These are phyloP conservation scores for Castanopsis chinensis DNA, from an alignment of 306 rosid genomes.

Conservation along the genomic window DNA sequence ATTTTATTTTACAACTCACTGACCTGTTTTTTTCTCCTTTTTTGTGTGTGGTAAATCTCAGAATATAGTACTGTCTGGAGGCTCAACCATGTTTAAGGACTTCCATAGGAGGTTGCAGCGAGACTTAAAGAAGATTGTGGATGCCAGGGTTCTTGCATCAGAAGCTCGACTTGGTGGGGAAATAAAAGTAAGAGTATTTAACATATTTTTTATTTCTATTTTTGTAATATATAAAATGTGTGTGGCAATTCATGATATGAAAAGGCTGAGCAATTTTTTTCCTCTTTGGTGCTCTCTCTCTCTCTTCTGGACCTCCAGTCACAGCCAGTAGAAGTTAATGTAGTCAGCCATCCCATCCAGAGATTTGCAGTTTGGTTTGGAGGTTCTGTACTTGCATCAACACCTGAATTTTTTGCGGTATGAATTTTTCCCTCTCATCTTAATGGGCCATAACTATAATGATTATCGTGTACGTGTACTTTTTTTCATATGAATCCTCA, in stretches of 20 bases:
- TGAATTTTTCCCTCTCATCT: slow-evolving; percentile 16
- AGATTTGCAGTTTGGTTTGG: slow-evolving; percentile 99
- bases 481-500: not conserved
- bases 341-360: slow-evolving; percentile 94
- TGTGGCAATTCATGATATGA: not conserved
- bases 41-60: slow-evolving; percentile 29
- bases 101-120: slow-evolving; percentile 97
- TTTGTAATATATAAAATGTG: not conserved
- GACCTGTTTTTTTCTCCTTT: not conserved
- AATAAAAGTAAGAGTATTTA: slow-evolving; percentile 53
- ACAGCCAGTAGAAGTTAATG: slow-evolving; percentile 97
- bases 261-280: slow-evolving; percentile 5
- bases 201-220: not conserved
- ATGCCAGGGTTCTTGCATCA: slow-evolving; percentile 82
- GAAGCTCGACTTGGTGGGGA: slow-evolving; percentile 80
- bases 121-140: slow-evolving; percentile 90
- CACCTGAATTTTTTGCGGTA: slow-evolving; percentile 94
- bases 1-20: slow-evolving; percentile 1
- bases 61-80: slow-evolving; percentile 97
- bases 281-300: slow-evolving; percentile 9
- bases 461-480: not conserved
- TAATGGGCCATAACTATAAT: not conserved
- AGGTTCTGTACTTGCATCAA: slow-evolving; percentile 98
- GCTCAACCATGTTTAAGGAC: slow-evolving; percentile 99
- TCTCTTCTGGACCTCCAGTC: slow-evolving; percentile 47